These are phyloP conservation scores for Ulvella scutata DNA, from an alignment of 139 green algal genomes.

Conservation along the genomic window DNA sequence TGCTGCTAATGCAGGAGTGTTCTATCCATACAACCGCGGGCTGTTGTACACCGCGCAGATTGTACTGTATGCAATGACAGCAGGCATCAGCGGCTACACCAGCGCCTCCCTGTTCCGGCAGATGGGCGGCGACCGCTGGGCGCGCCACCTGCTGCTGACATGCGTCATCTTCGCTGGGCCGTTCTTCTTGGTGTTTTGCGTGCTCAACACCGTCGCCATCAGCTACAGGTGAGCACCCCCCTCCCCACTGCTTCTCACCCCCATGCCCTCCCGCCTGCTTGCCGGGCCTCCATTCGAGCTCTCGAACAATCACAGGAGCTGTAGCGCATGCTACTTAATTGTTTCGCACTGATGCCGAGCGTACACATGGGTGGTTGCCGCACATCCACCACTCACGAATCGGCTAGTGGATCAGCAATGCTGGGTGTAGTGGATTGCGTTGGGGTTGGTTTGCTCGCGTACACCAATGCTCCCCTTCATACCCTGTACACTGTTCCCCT, in stretches of 20 bases:
- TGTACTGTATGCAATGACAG: slow-evolving; percentile 49
- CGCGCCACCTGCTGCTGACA: slow-evolving; percentile 56
- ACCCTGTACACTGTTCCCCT: too few relatives aligned
- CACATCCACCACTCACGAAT: too few relatives aligned
- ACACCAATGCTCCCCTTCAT: too few relatives aligned
- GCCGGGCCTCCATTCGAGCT: too few relatives aligned
- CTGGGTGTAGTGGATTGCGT: too few relatives aligned
- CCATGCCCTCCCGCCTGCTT: too few relatives aligned
- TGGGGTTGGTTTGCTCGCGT: too few relatives aligned
- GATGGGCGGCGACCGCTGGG: slow-evolving; percentile 60
- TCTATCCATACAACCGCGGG: slow-evolving; percentile 49
- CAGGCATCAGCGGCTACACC: slow-evolving; percentile 54
- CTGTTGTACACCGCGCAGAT: slow-evolving; percentile 40
- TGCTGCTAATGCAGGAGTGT: slow-evolving; percentile 2
- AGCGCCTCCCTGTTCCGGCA: slow-evolving; percentile 34
- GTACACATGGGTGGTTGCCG: too few relatives aligned
- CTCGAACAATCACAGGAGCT: too few relatives aligned
- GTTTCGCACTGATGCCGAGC: too few relatives aligned
- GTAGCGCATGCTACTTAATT: too few relatives aligned
- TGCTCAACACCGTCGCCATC: slow-evolving; percentile 63
- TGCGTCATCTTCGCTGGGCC: slow-evolving; percentile 58
- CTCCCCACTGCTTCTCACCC: not conserved
- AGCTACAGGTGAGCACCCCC: slow-evolving; percentile 2
- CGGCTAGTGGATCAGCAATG: too few relatives aligned
- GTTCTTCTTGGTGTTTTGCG: slow-evolving; percentile 53